A percentile compares a stretch with the other conserved stretches of the same genome.
phyloP scores from a whole-genome alignment of 805 yeast species.

The Yarrowia alimentaria region DNA sequence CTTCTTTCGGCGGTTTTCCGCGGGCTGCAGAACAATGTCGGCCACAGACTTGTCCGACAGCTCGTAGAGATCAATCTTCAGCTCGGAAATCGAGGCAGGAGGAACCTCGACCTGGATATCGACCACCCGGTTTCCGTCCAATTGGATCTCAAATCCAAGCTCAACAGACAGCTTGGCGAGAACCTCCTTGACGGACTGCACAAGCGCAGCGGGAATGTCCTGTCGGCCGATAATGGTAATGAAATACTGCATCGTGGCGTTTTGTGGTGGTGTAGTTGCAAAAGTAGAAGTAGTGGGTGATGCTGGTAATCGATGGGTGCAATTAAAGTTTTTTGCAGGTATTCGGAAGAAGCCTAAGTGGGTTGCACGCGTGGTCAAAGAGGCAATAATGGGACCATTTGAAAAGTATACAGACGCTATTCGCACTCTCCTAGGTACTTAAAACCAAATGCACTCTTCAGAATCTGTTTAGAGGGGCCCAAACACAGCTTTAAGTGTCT shows the following conservation, averaged over 20 bases:
- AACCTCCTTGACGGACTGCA: neutral
- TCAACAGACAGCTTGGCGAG: slow-evolving; percentile 4
- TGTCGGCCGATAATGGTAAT: slow-evolving; percentile 6
- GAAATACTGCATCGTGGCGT: slow-evolving; percentile 10
- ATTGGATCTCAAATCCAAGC: slow-evolving; percentile 27
- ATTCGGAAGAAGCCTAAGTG: no score
- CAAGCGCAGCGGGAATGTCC: slow-evolving; percentile 8
- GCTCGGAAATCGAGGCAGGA: slow-evolving; percentile 30
- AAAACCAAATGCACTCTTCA: no score
- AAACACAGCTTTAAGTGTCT: no score
- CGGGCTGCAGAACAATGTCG: slow-evolving; percentile 48
- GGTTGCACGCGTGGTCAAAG: no score
- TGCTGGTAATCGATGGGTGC: no score
- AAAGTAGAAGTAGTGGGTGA: no score
- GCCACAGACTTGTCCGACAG: slow-evolving; percentile 35
- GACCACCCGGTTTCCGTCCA: slow-evolving; percentile 42
- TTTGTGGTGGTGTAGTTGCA: neutral
- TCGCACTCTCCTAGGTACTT: no score
- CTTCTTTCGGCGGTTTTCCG: slow-evolving; percentile 44
- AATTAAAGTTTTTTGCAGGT: no score
- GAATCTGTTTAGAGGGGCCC: no score
- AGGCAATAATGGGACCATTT: no score
- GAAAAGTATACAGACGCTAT: no score
- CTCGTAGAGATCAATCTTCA: slow-evolving; percentile 34
- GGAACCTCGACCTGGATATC: slow-evolving; percentile 40